Base-by-base conservation (phyloP, 805 yeast species). In the Lachancea sp. region DNA sequence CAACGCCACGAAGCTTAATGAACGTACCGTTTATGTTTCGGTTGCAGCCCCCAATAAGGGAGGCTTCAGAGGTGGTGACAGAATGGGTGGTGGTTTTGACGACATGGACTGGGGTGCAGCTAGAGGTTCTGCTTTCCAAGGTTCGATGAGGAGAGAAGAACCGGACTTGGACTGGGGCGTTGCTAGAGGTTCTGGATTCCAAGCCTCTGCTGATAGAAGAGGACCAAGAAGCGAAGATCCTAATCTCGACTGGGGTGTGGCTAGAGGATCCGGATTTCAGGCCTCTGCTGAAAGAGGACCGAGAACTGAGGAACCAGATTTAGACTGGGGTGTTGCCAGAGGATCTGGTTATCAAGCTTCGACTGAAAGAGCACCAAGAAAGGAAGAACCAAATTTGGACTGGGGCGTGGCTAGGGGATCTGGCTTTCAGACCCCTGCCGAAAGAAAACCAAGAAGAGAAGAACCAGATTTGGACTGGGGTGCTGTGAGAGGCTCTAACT, bases 41-140 rank as follows among this genome's bases (percentile, higher is more conserved):
- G 96, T 88, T 58, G 92, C 92, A 54, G 96, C 88, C 38, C 78
- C 75, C 60, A 63, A 59, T 55, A 67, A 55, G 59, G 71, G 64
- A 46, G 60, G 68, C 48, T 40, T 51, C 38, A 49, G 72, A 68
- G 51, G 68, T 54, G 49, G 64, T 50, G 60, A 56, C 63, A 47
- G 69, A 58, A 34, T 34, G 38, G 38, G 38, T n/a, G 45, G 69
- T 37, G 58, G 61, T 45, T 40, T 40, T 26, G 44, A 40, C 29
- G 47, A 42, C 59, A 58, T 70, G 28, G 76, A 72, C 48, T 70
- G 74, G 72, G 65, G 69, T 45, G 51, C 70, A 38, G 69, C 72
- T 42, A 53, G 37, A 45, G 63, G 63, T 31, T 44, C 47, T 21
- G 42, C 35, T 31, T 44, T 43, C 63, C 52, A 55, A 48, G 65